phyloP scores from a whole-genome alignment of 345 rosid species.

The Euphorbia peplus region DNA sequence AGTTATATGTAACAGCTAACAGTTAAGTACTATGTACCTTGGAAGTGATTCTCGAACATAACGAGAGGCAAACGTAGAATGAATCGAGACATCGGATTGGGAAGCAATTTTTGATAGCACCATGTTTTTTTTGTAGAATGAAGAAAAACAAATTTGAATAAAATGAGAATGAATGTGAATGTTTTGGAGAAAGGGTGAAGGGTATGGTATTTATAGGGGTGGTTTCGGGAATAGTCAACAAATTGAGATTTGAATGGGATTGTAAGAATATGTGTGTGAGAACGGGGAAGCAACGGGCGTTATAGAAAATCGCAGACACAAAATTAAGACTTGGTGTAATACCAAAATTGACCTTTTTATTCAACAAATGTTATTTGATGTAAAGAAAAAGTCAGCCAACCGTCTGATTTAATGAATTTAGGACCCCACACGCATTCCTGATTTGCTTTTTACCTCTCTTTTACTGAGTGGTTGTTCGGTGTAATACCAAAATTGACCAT shows the following conservation, averaged over 20 bases:
- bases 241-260: neutral
- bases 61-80: conserved; percentile 85
- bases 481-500: too few relatives aligned
- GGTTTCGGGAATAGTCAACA: neutral
- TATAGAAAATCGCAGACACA: too few relatives aligned
- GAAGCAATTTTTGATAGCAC: conserved; percentile 64
- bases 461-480: too few relatives aligned
- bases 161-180: neutral
- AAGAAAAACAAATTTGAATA: neutral
- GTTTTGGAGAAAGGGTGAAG: neutral
- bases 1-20: too few relatives aligned
- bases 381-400: too few relatives aligned
- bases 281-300: neutral
- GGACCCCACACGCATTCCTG: too few relatives aligned
- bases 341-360: too few relatives aligned
- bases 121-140: conserved; percentile 26
- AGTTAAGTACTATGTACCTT: conserved; percentile 28
- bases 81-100: conserved; percentile 65
- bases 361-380: too few relatives aligned
- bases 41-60: conserved; percentile 77
- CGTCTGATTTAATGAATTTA: too few relatives aligned
- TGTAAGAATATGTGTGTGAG: neutral
- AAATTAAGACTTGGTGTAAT: too few relatives aligned
- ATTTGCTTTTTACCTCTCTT: too few relatives aligned
- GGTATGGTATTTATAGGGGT: conserved; percentile 11